Conservation (phyloP, 2,329 filamentous ascomycete genomes). For the Apiospora rasikravindrae region DNA sequence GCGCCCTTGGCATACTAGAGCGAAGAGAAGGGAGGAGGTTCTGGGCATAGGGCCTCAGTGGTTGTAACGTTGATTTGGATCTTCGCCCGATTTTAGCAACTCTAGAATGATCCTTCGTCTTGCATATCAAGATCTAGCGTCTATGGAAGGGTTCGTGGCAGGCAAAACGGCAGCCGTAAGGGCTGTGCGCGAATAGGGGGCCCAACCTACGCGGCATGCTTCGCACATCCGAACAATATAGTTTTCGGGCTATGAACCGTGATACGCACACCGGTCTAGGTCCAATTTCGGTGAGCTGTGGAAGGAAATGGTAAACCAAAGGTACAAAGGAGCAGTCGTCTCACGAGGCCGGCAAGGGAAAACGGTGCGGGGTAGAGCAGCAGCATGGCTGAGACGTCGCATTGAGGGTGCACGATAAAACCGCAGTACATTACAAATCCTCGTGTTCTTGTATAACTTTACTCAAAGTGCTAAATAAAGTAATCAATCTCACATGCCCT, state of each 20-base stretch:
- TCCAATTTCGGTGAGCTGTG: no score
- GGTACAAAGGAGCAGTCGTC: no score
- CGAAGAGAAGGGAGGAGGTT: conserved; percentile 1
- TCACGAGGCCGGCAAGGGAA: no score
- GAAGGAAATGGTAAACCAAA: no score
- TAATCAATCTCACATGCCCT: conserved; percentile 31
- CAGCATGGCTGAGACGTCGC: no score
- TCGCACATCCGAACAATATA: background rate
- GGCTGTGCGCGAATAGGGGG: conserved; percentile 7
- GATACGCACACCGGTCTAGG: no score
- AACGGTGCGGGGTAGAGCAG: no score
- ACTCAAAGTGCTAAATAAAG: background rate
- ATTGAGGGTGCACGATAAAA: no score
- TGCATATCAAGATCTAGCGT: background rate
- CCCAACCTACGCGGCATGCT: conserved; percentile 1
- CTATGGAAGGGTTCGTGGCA: conserved; percentile 3
- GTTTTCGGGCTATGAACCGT: background rate
- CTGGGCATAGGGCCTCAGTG: background rate
- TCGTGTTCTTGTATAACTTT: background rate
- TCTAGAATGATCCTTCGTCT: conserved; percentile 2
- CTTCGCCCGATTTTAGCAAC: conserved; percentile 3
- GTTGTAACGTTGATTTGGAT: conserved; percentile 4
- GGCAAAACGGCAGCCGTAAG: background rate
- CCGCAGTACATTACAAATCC: no score
- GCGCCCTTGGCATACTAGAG: background rate